These are phyloP conservation scores for Kodamaea jinghongensis DNA, from an alignment of 805 yeast species.

Conservation along the genomic window DNA sequence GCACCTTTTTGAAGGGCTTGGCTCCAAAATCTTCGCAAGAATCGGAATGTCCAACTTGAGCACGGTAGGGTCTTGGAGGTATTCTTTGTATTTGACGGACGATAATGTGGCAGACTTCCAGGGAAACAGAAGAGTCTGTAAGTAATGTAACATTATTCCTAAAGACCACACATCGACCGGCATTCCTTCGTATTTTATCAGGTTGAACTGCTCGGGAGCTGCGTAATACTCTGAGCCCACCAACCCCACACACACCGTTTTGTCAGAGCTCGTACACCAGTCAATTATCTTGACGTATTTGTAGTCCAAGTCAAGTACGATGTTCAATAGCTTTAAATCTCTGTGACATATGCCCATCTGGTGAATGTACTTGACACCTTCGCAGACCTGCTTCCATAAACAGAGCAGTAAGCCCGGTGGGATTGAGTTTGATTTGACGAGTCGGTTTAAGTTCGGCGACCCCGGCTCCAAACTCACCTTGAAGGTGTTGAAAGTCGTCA, in stretches of 20 bases:
- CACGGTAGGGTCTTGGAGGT: neutral
- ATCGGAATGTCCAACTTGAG: neutral
- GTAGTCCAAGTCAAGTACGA: slow-evolving; percentile 28
- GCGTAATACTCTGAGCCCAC: slow-evolving; percentile 46
- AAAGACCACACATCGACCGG: slow-evolving; percentile 50
- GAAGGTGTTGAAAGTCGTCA: slow-evolving; percentile 19
- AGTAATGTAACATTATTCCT: slow-evolving; percentile 41
- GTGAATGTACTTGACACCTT: slow-evolving; percentile 42
- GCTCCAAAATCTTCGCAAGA: too few species aligned
- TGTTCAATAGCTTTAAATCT: slow-evolving; percentile 49
- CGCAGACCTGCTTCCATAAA: slow-evolving; percentile 41
- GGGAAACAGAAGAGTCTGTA: slow-evolving; percentile 35
- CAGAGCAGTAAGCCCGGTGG: slow-evolving; percentile 20
- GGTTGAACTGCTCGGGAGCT: slow-evolving; percentile 47
- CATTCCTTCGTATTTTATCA: slow-evolving; percentile 39
- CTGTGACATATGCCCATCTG: slow-evolving; percentile 40
- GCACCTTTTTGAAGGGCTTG: too few species aligned
- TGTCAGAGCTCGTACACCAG: slow-evolving; percentile 24
- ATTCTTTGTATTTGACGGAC: neutral
- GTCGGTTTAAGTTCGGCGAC: slow-evolving; percentile 15
- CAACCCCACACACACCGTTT: slow-evolving; percentile 35
- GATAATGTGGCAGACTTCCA: slow-evolving; percentile 43
- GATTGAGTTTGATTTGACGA: slow-evolving; percentile 8
- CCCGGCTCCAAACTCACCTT: slow-evolving; percentile 35
- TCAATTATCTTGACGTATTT: slow-evolving; percentile 46